These are phyloP conservation scores for Bidens hawaiensis DNA, from an alignment of 140 eudicot genomes.

Conservation along the genomic window DNA sequence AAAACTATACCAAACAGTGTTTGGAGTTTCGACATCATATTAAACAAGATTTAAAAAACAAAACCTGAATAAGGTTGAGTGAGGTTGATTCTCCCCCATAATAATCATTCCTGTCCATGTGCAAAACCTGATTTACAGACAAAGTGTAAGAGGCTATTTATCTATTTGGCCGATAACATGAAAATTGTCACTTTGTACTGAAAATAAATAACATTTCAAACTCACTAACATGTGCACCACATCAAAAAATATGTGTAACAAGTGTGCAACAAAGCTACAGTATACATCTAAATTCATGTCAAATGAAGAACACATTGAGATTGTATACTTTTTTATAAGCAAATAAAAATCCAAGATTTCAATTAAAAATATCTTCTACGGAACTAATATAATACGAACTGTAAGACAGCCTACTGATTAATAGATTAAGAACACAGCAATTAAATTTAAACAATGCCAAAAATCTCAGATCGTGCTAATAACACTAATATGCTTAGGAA, in stretches of 20 bases:
- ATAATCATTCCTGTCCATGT: constrained; percentile 47
- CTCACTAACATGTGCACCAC: no score
- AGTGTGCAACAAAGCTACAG: no score
- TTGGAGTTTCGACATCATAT: neutral
- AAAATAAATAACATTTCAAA: no score
- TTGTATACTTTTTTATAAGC: no score
- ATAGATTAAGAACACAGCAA: neutral
- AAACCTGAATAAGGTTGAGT: constrained; percentile 21
- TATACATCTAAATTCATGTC: no score
- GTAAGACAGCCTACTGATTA: neutral
- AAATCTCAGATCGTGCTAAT: neutral
- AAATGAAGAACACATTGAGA: no score
- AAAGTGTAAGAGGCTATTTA: neutral
- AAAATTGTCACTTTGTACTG: no score
- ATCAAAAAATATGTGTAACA: no score
- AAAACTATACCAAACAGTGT: neutral
- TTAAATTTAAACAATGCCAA: neutral
- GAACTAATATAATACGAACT: neutral
- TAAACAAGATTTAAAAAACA: neutral
- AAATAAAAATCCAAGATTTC: no score
- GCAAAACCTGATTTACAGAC: no score
- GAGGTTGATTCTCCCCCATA: constrained; percentile 96
- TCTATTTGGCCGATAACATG: no score
- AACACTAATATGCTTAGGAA: neutral
- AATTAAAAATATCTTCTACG: neutral